Evolutionary conservation across 441 rosid genomes (phyloP), one percentile per base, ranked within the genome.

Genomic region (Arabidopsis lyrata): DNA sequence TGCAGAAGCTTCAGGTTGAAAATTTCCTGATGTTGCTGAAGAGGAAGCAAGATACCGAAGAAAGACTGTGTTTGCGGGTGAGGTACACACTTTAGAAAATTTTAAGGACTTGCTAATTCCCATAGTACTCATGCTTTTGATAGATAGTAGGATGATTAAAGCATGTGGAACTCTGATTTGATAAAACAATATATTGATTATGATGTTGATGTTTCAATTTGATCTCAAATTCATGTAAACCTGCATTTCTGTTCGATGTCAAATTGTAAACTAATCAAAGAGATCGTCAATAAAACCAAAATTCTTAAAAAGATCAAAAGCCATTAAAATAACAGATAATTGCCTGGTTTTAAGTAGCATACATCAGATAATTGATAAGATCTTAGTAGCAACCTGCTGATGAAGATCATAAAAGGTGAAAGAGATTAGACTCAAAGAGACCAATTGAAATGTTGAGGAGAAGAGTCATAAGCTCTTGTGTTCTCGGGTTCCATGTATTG

Each of bases 401-500:
- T 18, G 20, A 18, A 18, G 20, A 18, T 18, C 20, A 0, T 18
- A 8, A 9, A 62, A 5, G 14, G 59, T 36, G 61, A 47, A 62
- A 63, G 47, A 57, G 32, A 39, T 9, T 57, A 20, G 10, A 41
- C 75, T 80, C 73, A 90, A 38, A 87, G 96, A 8, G 90, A 85
- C 93, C 93, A 92, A 77, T 87, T 76, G 78, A 83, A 83, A 63
- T 86, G 83, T 61, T 79, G 87, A 62, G 83, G 61, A 11, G 80
- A 72, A 62, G 93, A 81, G 79, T 86, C 84, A 29, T 83, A 86
- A 8, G 83, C 83, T 71, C 87, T 82, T 59, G 92, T 50, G 72
- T 80, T 85, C 64, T 86, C 90, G 3, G 84, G 86, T 57, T 84
- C 93, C 82, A 80, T 53, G 60, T 83, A 86, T 54, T 84, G 95